phyloP scores from a whole-genome alignment of 2,329 filamentous ascomycete species.

The Calonectria multiphialidica region DNA sequence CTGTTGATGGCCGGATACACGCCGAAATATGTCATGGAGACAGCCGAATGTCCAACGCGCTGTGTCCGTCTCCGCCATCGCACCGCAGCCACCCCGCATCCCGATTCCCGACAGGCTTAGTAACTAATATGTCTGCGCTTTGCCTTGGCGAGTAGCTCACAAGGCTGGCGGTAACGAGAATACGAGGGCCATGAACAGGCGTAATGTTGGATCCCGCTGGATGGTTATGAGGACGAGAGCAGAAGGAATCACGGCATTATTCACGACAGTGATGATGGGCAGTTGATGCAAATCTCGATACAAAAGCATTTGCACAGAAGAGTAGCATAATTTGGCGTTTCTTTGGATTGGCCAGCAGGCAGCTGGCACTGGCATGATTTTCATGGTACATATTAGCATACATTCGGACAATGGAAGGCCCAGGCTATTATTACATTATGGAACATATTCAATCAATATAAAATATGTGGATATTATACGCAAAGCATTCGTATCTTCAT shows the following conservation, averaged over 20 bases:
- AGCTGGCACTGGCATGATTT: conserved; percentile 4
- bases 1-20: neutral
- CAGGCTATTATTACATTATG: neutral
- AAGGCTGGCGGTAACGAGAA: neutral
- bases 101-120: neutral
- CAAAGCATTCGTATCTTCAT: conserved; percentile 37
- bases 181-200: neutral
- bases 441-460: neutral
- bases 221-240: neutral
- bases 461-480: neutral
- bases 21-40: neutral
- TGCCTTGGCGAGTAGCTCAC: neutral
- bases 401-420: neutral
- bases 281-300: neutral
- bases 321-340: conserved; percentile 6
- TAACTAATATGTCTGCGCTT: no score
- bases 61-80: neutral
- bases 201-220: neutral
- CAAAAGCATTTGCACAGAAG: neutral
- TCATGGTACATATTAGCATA: conserved; percentile 10
- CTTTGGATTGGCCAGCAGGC: neutral
- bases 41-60: no score
- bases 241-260: neutral
- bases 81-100: neutral
- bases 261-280: neutral